These are phyloP conservation scores for Heliamphora pulchella DNA, from an alignment of 179 eudicot genomes.

Conservation along the genomic window DNA sequence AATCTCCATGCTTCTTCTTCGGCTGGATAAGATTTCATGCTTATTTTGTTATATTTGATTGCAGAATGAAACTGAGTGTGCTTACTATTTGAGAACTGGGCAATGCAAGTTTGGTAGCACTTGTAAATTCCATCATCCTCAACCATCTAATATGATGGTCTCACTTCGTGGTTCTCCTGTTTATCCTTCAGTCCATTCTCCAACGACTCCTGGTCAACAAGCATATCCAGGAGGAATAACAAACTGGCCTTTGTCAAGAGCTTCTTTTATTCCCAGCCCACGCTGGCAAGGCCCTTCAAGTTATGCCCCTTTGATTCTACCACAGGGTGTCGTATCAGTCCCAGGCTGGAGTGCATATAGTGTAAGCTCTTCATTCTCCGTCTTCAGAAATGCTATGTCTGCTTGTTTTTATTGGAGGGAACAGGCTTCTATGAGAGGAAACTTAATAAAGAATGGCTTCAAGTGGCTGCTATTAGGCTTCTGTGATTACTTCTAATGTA, in stretches of 20 bases:
- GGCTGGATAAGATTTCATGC: not conserved
- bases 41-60: constrained; percentile 6
- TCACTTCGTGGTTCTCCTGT: constrained; percentile 77
- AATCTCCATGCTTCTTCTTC: not conserved
- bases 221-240: constrained; percentile 63
- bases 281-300: constrained; percentile 94
- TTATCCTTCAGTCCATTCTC: constrained; percentile 80
- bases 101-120: constrained; percentile 93
- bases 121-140: constrained; percentile 97
- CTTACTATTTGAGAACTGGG: constrained; percentile 90
- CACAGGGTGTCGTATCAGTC: constrained; percentile 84
- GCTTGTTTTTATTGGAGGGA: not conserved
- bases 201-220: constrained; percentile 71
- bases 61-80: constrained; percentile 81
- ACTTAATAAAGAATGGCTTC: not conserved
- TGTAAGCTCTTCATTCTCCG: constrained; percentile 44
- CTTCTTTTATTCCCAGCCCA: constrained; percentile 68
- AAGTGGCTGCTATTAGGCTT: not conserved
- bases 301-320: constrained; percentile 72
- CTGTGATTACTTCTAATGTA: not conserved
- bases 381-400: not conserved
- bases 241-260: constrained; percentile 75
- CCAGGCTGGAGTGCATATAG: constrained; percentile 81
- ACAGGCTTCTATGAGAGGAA: not conserved
- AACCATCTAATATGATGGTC: constrained; percentile 67